Base-by-base conservation (phyloP, 192 early-diverging fungal species). In the Coemansia sp. region DNA sequence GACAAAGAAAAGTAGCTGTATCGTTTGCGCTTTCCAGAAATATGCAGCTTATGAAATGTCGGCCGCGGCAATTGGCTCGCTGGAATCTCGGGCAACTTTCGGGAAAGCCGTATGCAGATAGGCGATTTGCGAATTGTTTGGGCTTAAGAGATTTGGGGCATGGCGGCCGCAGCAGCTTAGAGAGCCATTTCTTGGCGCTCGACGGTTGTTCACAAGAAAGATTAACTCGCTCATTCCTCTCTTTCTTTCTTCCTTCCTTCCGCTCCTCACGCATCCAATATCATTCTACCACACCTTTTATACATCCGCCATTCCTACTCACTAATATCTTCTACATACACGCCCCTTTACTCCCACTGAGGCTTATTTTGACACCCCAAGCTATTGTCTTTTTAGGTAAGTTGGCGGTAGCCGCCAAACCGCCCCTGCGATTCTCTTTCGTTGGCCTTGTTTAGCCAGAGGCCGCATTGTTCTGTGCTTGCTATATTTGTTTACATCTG, bases 361-460 rank as follows among this genome's bases (percentile, higher is more conserved):
- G 24, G 47, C 24, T 14, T 49, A 49, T 12, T 49, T 49, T 49
- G 15, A 2, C 9, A 14, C 15, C 11, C 6, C 27, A 27, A n/a
- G n/a, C 42, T 45, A 45, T 45, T 45, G 42, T 49, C 47, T 49
- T 9, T 14, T 49, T n/a, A 49, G 47, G 47, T 49, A 14, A 49
- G 47, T 49, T 2, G 22, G 24, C 10, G 2, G 12, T 49, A 27
- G 15, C 6, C 42, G n/a, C 42, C 7, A 45, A 15, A 45, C 3
- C 17, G 17, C 17, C 42, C 1, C n/a, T 19, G 42, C 6, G 22
- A 49, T 49, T 27, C 10, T 49, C 9, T 49, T 24, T 25, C 24
- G 24, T 1, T 25, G 24, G 24, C 24, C 5, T 24, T 49, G 15
- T 45, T 45, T 6, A 2, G 42, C 42, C 20, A 15, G 5, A 19